Base-by-base conservation (phyloP, 257 asterid species). In the Echium plantagineum region DNA sequence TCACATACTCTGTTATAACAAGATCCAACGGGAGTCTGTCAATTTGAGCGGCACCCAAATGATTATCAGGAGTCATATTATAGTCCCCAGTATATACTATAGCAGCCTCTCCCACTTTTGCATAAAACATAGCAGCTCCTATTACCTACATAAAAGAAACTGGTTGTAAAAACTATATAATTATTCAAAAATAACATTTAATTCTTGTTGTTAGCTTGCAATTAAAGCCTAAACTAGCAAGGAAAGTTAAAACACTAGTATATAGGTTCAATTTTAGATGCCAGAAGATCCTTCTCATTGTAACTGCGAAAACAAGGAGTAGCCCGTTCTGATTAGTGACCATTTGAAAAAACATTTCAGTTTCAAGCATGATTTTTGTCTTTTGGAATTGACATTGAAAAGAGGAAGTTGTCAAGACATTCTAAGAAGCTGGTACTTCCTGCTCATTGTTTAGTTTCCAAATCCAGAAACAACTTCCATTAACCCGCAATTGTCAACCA, bases 71-170 rank as follows among this genome's bases (percentile, higher is more conserved):
- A 52, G 87, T 83, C 98, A 87, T 90, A 58, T 90, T 90, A 72
- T 90, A 90, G 66, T 90, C 98, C 24, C 98, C 98, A 38, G 96
- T 90, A 65, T 90, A 90, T 60, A 90, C 86, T 52, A 90, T 62
- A 65, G 95, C 78, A 59, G 95, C 75, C 77, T 90, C 93, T 67
- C 98, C 94, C 69, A 85, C 95, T 80, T 75, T 90, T 76, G 91
- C 95, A 80, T 90, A 83, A 79, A 90, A 82, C 98, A 90, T 90
- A 66, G 95, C 98, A 53, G 98, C 98, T 60, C 98, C 98, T 70
- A 90, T 85, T 71, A 90, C 97, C 95, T 89, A 67, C 70, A 64
- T 47, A 55, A 59, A 75, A 9, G 48, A 19, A 20, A 58, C 12
- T 21, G 22, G 38, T 54, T 15, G 8, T 6, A 28, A 61, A 24